A percentile compares a stretch with the other conserved stretches of the same genome.
These are phyloP conservation scores for Leptographium radiaticola DNA, from an alignment of 2,329 filamentous ascomycete genomes.

Conservation along the genomic window DNA sequence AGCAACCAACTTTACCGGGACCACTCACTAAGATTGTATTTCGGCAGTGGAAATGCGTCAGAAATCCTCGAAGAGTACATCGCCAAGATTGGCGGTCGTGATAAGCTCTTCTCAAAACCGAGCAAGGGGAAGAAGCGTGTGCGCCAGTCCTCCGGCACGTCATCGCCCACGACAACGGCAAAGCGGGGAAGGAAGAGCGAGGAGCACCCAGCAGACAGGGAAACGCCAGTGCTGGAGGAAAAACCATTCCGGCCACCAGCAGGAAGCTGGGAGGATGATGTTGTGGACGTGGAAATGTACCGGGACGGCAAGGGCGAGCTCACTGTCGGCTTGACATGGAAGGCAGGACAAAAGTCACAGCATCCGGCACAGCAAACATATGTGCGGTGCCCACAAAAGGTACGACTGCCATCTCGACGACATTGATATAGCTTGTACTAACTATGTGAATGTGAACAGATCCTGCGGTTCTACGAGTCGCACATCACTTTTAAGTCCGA, in stretches of 20 bases:
- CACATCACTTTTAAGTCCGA: slow-evolving; percentile 30
- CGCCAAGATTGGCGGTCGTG: slow-evolving; percentile 47
- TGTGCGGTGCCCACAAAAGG: slow-evolving; percentile 66
- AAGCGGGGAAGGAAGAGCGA: slow-evolving; percentile 36
- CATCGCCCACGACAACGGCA: slow-evolving; percentile 19
- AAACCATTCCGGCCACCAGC: slow-evolving; percentile 51
- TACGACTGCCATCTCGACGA: slow-evolving; percentile 17
- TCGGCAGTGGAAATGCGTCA: slow-evolving; percentile 38
- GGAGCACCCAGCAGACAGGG: slow-evolving; percentile 33
- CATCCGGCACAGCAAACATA: slow-evolving; percentile 58
- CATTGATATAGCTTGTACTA: not conserved
- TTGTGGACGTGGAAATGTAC: slow-evolving; percentile 58
- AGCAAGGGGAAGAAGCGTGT: slow-evolving; percentile 45
- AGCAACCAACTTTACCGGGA: not conserved
- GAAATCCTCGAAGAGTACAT: slow-evolving; percentile 55
- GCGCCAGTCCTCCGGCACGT: slow-evolving; percentile 27
- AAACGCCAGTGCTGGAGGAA: slow-evolving; percentile 31
- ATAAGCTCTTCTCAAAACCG: slow-evolving; percentile 37
- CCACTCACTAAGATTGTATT: too few relatives aligned
- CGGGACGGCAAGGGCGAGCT: slow-evolving; percentile 51
- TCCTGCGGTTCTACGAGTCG: slow-evolving; percentile 46
- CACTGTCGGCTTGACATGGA: slow-evolving; percentile 61
- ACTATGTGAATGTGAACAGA: not conserved
- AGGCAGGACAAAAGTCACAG: slow-evolving; percentile 58
- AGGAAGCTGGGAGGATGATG: slow-evolving; percentile 66